Evolutionary conservation across 768 basidiomycete species (phyloP).

Genomic region (Xerocomellus amylosporus): DNA sequence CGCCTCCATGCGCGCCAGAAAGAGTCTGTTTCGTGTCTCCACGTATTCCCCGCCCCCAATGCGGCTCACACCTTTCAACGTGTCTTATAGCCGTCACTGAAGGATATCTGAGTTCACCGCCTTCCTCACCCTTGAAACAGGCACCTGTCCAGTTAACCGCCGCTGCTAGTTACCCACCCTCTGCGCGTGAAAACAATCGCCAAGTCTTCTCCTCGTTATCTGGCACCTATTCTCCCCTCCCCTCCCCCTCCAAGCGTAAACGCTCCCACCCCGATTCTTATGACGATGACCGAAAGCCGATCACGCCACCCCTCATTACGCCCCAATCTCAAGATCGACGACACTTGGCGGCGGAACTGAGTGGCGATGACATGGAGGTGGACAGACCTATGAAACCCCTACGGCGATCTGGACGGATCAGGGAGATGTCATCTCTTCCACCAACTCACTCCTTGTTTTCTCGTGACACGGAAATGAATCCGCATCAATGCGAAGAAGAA

Average conservation of each 20-base stretch:
- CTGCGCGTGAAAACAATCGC: slow-evolving; percentile 55
- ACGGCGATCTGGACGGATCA: slow-evolving; percentile 32
- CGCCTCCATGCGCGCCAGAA: slow-evolving; percentile 56
- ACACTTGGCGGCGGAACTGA: slow-evolving; percentile 20
- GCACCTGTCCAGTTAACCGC: slow-evolving; percentile 20
- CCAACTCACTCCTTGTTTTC: slow-evolving; percentile 23
- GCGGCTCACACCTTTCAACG: slow-evolving; percentile 30
- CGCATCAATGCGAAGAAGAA: slow-evolving; percentile 24
- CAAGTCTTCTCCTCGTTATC: slow-evolving; percentile 43
- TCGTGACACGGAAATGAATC: slow-evolving; percentile 34
- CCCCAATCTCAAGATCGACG: slow-evolving; percentile 25
- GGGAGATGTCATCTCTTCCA: slow-evolving; percentile 27
- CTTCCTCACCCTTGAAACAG: slow-evolving; percentile 32
- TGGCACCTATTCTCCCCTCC: slow-evolving; percentile 30
- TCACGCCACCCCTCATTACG: slow-evolving; percentile 15
- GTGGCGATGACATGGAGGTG: slow-evolving; percentile 29
- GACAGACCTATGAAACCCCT: slow-evolving; percentile 38
- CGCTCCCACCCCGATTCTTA: slow-evolving; percentile 22
- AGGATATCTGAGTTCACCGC: slow-evolving; percentile 53
- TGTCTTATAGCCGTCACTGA: slow-evolving; percentile 51
- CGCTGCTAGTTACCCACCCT: slow-evolving; percentile 42
- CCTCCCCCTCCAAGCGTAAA: slow-evolving; percentile 39
- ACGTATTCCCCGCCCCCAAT: slow-evolving; percentile 21
- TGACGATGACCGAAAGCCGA: slow-evolving; percentile 20
- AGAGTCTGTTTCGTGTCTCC: slow-evolving; percentile 44